Percentiles rank a stretch among this genome's conserved stretches.
These are phyloP conservation scores for Colletotrichum coccodes DNA, from an alignment of 2,329 filamentous ascomycete genomes.

Conservation along the genomic window DNA sequence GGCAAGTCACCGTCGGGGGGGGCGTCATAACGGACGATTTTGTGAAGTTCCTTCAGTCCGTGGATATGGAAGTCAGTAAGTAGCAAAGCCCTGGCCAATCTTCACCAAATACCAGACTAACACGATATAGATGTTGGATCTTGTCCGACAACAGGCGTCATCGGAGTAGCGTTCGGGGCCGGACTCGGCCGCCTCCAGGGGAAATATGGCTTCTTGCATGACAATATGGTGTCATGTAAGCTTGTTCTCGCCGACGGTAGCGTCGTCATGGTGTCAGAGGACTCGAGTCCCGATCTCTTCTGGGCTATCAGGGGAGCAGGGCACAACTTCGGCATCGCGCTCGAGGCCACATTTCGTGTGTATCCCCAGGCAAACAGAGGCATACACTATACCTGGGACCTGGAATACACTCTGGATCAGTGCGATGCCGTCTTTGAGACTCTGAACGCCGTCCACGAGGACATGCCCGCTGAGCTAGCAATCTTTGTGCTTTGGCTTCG, in stretches of 20 bases:
- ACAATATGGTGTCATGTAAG: constrained; percentile 45
- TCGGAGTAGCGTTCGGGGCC: constrained; percentile 43
- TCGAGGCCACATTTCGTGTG: constrained; percentile 54
- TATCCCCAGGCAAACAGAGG: constrained; percentile 42
- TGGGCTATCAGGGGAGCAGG: constrained; percentile 62
- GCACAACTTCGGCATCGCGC: constrained; percentile 60
- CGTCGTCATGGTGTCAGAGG: constrained; percentile 36
- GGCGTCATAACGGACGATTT: constrained; percentile 23
- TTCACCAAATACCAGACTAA: neutral
- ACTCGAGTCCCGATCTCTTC: constrained; percentile 49
- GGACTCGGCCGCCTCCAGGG: constrained; percentile 42
- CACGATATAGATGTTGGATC: constrained; percentile 3
- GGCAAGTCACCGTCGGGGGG: constrained; percentile 4
- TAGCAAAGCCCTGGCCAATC: neutral
- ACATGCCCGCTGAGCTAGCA: constrained; percentile 40
- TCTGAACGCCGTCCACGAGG: constrained; percentile 42
- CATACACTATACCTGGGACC: constrained; percentile 37
- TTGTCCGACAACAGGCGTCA: constrained; percentile 37
- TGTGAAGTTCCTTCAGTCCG: constrained; percentile 18
- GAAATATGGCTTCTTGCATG: constrained; percentile 36
- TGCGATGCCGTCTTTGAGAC: constrained; percentile 45
- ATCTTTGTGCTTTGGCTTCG: constrained; percentile 46
- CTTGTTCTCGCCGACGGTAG: constrained; percentile 40
- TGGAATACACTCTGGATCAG: constrained; percentile 38
- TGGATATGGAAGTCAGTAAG: constrained; percentile 29